Conservation (phyloP, 345 rosid genomes). For the Ceriops decandra region DNA sequence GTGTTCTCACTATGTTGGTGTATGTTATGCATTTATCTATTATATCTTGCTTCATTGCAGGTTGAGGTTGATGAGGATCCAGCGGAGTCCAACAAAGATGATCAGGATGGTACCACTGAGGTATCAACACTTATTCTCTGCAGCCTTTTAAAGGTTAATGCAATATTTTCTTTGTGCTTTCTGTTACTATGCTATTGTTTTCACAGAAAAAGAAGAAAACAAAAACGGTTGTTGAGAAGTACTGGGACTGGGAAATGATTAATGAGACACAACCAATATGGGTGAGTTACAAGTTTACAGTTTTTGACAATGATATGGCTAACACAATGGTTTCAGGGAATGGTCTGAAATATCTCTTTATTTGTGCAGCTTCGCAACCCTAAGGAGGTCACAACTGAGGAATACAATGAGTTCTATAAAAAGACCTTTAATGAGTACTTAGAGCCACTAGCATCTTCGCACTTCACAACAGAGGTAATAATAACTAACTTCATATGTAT, state of each 20-base stretch:
- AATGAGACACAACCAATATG: constrained; percentile 98
- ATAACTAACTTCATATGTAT: not conserved
- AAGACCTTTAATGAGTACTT: constrained; percentile 84
- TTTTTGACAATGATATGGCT: not conserved
- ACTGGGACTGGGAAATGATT: constrained; percentile 96
- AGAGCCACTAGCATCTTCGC: constrained; percentile 94
- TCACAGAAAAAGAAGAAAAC: constrained; percentile 87
- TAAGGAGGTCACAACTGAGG: constrained; percentile 80
- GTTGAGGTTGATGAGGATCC: constrained; percentile 96
- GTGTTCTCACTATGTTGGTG: not conserved
- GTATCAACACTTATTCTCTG: constrained; percentile 29
- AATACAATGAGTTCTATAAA: constrained; percentile 89
- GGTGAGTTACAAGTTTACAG: constrained; percentile 44
- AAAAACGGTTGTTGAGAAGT: constrained; percentile 82
- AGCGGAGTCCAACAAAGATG: constrained; percentile 61
- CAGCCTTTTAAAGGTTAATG: constrained; percentile 9
- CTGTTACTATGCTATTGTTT: constrained; percentile 6
- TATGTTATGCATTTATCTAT: not conserved
- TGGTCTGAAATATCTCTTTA: constrained; percentile 12
- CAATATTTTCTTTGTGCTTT: constrained; percentile 6
- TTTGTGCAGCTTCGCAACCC: constrained; percentile 80
- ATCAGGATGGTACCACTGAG: constrained; percentile 52
- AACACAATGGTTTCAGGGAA: not conserved
- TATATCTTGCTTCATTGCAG: constrained; percentile 30
- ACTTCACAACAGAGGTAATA: constrained; percentile 93